Base-by-base conservation (phyloP, 2,329 filamentous ascomycete species). In the Pseudogymnoascus sp. region DNA sequence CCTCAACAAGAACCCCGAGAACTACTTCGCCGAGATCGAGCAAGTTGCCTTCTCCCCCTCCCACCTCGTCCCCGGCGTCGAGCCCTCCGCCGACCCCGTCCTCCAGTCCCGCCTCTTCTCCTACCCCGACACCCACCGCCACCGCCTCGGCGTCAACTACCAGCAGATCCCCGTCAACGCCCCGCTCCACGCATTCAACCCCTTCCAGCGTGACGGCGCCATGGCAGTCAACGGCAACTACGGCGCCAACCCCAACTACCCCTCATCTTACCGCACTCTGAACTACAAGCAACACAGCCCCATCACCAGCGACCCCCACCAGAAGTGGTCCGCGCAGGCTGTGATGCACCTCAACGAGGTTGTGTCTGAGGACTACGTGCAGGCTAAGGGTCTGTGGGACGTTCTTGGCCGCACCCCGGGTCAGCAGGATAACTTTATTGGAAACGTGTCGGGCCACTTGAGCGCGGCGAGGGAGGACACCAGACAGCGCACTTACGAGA, bases 151-250 rank as follows among this genome's bases (percentile, higher is more conserved):
- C 28, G 75, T 75, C 65, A 85, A 85, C 73, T 84, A 83, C 69
- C 81, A 84, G 68, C 82, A 84, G 68, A 72, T 85, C 2, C 82
- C 82, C 0, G 77, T 83, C 63, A 73, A 74, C 61, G 65, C 69
- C 65, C 65, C 74, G 67, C 77, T 76, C 73, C 76, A 69, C 75
- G 77, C 77, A 76, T 79, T 82, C 78, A 79, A 87, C 67, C 88
- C 88, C 65, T 89, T 85, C 78, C 87, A 90, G 72, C 84, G 88
- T 64, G 88, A 91, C 69, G 89, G 89, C 14, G 70, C 72, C 63
- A 91, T 90, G 86, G 82, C 85, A 62, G 78, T 84, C 70, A 88
- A 90, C 74, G 77, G 77, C 61, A 86, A 86, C 74, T 84, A 85
- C 67, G 83, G 83, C 59, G 75, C 76, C 22, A 81, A 85, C 69